phyloP scores from a whole-genome alignment of 176 grass and related monocot genomes.

The Pontederia crassipes region DNA sequence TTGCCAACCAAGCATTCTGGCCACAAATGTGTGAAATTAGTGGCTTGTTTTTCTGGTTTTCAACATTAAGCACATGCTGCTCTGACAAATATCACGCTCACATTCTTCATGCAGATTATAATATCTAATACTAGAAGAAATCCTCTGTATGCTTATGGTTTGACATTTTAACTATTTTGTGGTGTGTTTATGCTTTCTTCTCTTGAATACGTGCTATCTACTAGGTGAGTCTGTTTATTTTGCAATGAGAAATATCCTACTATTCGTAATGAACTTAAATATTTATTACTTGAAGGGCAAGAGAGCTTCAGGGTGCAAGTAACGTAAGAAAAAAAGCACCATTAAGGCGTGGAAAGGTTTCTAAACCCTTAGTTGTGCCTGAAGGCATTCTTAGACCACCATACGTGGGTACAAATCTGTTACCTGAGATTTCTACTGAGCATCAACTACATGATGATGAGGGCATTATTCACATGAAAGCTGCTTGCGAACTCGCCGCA shows the following conservation, averaged over 20 bases:
- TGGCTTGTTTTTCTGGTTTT: too few relatives aligned
- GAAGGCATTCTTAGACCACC: conserved; percentile 63
- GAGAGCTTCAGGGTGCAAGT: conserved; percentile 28
- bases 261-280: conserved; percentile 2
- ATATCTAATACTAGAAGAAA: too few relatives aligned
- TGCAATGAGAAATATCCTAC: background rate
- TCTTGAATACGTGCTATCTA: too few relatives aligned
- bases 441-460: conserved; percentile 48
- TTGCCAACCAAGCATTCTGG: too few relatives aligned
- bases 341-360: conserved; percentile 64
- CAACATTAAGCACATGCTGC: too few relatives aligned
- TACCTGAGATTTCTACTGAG: conserved; percentile 42
- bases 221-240: background rate
- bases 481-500: conserved; percentile 76
- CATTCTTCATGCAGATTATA: too few relatives aligned
- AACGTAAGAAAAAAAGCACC: conserved; percentile 59
- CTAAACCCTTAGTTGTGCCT: conserved; percentile 45
- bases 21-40: too few relatives aligned
- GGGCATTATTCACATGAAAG: conserved; percentile 67
- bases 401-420: conserved; percentile 49
- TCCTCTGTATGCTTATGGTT: too few relatives aligned
- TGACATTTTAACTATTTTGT: too few relatives aligned
- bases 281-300: conserved; percentile 19
- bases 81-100: too few relatives aligned
- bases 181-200: too few relatives aligned